phyloP scores from a whole-genome alignment of 495 filamentous ascomycete species.

The Parathielavia appendiculata region DNA sequence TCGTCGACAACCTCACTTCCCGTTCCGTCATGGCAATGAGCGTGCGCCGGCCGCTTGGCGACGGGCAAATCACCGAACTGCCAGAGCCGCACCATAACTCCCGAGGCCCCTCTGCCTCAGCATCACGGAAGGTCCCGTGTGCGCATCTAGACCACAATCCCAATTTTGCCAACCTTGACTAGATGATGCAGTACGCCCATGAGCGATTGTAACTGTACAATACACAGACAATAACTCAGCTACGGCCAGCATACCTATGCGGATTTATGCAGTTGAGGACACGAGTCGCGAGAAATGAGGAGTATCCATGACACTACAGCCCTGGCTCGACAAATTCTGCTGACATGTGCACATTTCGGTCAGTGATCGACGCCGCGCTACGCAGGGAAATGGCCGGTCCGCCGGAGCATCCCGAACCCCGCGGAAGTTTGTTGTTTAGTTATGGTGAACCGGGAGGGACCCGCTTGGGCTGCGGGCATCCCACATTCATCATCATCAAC shows the following conservation, averaged over 20 bases:
- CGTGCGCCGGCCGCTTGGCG: conserved; percentile 30
- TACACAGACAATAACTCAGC: too few species aligned
- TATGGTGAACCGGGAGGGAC: background rate
- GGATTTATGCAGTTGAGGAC: background rate
- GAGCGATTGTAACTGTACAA: too few species aligned
- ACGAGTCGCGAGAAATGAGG: background rate
- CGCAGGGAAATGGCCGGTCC: background rate
- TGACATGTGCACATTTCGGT: background rate
- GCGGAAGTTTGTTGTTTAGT: background rate
- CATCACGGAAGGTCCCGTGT: conserved; percentile 1
- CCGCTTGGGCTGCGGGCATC: conserved; percentile 3
- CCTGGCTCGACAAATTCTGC: conserved; percentile 4
- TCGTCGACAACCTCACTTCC: conserved; percentile 5
- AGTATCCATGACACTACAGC: background rate
- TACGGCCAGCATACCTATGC: too few species aligned
- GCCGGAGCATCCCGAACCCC: background rate
- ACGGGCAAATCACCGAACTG: conserved; percentile 29
- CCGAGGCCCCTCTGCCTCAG: background rate
- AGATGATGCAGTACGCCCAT: background rate
- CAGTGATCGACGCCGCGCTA: conserved; percentile 14
- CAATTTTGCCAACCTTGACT: background rate
- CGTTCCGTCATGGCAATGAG: conserved; percentile 9
- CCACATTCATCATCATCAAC: background rate
- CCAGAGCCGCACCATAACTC: conserved; percentile 14
- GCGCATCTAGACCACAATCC: background rate